Conservation (phyloP, 164 flowering plant species). For the Amborella trichopoda region DNA sequence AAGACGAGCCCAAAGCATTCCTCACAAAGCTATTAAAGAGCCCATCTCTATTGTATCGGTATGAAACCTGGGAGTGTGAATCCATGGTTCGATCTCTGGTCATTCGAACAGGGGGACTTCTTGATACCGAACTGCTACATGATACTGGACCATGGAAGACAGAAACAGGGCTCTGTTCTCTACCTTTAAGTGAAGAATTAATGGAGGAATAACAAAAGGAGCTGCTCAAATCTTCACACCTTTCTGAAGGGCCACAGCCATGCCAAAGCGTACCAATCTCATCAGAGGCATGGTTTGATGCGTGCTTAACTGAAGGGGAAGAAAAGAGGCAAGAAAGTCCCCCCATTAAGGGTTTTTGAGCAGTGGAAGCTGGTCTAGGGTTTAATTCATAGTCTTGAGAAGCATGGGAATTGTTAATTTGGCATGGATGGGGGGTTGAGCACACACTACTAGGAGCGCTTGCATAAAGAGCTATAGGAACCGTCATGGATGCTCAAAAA, state of each 20-base stretch:
- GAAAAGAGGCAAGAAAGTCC: conserved; percentile 81
- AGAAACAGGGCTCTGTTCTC: conserved; percentile 77
- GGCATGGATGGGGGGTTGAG: conserved; percentile 49
- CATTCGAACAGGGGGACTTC: conserved; percentile 42
- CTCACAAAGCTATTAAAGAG: conserved; percentile 62
- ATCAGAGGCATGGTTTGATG: conserved; percentile 37
- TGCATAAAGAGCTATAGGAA: conserved; percentile 75
- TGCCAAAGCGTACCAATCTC: conserved; percentile 40
- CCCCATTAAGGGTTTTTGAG: conserved; percentile 45
- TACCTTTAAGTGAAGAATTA: conserved; percentile 42
- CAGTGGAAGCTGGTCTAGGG: conserved; percentile 30
- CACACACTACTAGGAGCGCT: conserved; percentile 69
- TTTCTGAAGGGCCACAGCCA: conserved; percentile 1
- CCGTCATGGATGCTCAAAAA: conserved; percentile 33
- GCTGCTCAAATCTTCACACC: conserved; percentile 47
- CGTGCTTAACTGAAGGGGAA: conserved; percentile 31
- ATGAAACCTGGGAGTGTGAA: conserved; percentile 13
- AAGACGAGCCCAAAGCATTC: conserved; percentile 47
- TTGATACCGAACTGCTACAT: conserved; percentile 28
- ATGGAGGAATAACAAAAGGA: conserved; percentile 33
- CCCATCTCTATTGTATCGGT: conserved; percentile 24
- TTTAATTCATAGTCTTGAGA: conserved; percentile 50
- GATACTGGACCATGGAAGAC: conserved; percentile 79
- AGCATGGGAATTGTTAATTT: conserved; percentile 35
- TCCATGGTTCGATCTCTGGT: conserved; percentile 22